These are phyloP conservation scores for Medicago ruthenica DNA, from an alignment of 306 rosid genomes.

Conservation along the genomic window DNA sequence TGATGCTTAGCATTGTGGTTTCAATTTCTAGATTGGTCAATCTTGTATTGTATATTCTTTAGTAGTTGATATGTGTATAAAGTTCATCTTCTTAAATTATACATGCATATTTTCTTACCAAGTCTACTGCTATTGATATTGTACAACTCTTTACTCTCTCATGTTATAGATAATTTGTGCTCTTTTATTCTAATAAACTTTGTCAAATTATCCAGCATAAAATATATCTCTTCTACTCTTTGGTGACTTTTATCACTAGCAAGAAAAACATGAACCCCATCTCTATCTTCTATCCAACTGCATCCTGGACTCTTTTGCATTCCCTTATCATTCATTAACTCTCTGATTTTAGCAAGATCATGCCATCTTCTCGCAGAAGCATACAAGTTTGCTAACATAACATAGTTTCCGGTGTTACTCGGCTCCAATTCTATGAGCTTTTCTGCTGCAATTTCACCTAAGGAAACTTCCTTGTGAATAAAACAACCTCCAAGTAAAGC, in stretches of 20 bases:
- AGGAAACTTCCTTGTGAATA: constrained; percentile 44
- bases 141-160: neutral
- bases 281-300: constrained; percentile 71
- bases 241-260: constrained; percentile 56
- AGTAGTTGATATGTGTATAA: neutral
- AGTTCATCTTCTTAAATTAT: neutral
- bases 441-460: constrained; percentile 63
- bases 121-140: neutral
- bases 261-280: constrained; percentile 61
- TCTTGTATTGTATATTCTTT: neutral
- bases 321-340: constrained; percentile 51
- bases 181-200: neutral
- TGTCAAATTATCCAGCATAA: constrained; percentile 3
- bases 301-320: constrained; percentile 57
- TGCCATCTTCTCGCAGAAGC: constrained; percentile 58
- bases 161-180: neutral
- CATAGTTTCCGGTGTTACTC: constrained; percentile 54
- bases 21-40: neutral
- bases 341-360: constrained; percentile 55
- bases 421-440: constrained; percentile 62
- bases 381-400: constrained; percentile 60
- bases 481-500: constrained; percentile 68
- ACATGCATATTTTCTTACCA: neutral
- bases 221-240: constrained; percentile 53
- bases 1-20: neutral